Base-by-base conservation (phyloP, 208 protist species). In the Leishmania gerbilli region DNA sequence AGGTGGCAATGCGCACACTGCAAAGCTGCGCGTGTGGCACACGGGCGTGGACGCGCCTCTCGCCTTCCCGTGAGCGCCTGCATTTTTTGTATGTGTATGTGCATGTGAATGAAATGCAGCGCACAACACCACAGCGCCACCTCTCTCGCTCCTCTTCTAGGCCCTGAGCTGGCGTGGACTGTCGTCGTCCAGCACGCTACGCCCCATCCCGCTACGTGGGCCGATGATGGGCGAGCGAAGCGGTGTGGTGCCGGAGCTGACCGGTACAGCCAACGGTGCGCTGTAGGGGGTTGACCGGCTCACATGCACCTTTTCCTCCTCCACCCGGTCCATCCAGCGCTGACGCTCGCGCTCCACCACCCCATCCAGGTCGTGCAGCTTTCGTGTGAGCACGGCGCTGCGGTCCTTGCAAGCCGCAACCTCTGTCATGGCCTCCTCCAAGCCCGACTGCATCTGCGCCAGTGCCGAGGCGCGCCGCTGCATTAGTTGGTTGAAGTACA, bases 401-500 rank as follows among this genome's bases (percentile, higher is more conserved):
- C 90, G 87, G 65, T 97, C 91, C 68, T 93, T 95, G 74, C 92
- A 96, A 15, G 83, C 90, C 5, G 77, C 79, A 3, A 96, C 80
- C 42, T 93, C 89, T 11, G 77, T 82, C 79, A 92, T 87, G 37
- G 91, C 90, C 56, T 94, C 92, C 81, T 94, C 86, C 24, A 97
- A 80, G 4, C 87, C 83, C 15, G 79, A 74, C 42, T 90, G 91
- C 81, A 97, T 92, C 68, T 89, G 75, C 21, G 78, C 71, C 71
- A 97, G 83, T 27, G 92, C 90, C 34, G 93, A 88, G 47, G 89
- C 86, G 0, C 92, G 88, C 37, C 91, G 88, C 49, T 89, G 88
- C 85, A 93, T 90, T 21, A 97, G 85, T 75, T 97, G 91, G 62
- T 94, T 92, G 79, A 93, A 95, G 83, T 96, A 93, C 34, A 95